Evolutionary conservation across 495 filamentous ascomycete species (phyloP), one percentile per base, ranked within the genome.

Genomic region (Tuber microsphaerosporum): DNA sequence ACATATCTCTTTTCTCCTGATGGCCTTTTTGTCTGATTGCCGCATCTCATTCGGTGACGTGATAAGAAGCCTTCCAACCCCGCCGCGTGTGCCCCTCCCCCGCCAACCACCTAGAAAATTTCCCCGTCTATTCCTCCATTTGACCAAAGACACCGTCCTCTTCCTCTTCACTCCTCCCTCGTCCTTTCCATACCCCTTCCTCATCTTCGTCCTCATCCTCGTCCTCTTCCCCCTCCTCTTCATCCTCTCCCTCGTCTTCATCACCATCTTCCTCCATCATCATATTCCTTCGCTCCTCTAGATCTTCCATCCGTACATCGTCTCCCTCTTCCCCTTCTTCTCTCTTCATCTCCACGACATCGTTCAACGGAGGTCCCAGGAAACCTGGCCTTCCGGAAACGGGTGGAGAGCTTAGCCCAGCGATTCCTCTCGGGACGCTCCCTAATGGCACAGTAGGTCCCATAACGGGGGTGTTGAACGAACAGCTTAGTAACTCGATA

Each of bases 121-220:
- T 77, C 77, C 77, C 70, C 56, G 70, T 85, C 56, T 88, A 97
- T 84, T 95, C 93, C 83, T 99, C 95, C 94, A 97, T 97, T 75
- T 89, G 89, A 37, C 95, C 95, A 86, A 99, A 99, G 71, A 99
- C 88, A 75, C 93, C 94, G 76, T 97, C 95, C 73, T 97, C 94
- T 71, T 97, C 94, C 79, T 98, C 94, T 81, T 96, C 93, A 77
- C 89, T 90, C 46, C 81, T 75, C 34, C 81, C 78, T 71, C 81
- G 76, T 48, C 73, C 68, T 51, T 71, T 74, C 77, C 78, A 80
- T 56, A 81, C 72, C 41, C 71, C 31, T 0, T 93, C 90, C 76
- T 90, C 39, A 41, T 41, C 39, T 3, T 41, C 39, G 39, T 41
- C 91, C 51, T 94, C 92, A 74, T 91, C 92, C 77, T 90, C 89